These are phyloP conservation scores for Helianthus annuus DNA, from an alignment of 129 eudicot genomes.

Conservation along the genomic window HanXRQr2.0-SUNRISE NC_035444.2:151499077-151499576, in stretches of 20 bases:
- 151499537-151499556: slow-evolving; percentile 77
- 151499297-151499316: background rate
- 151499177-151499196: background rate
- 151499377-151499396: slow-evolving; percentile 12
- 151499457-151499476: slow-evolving; percentile 93
- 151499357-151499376: slow-evolving; percentile 1
- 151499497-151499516: slow-evolving; percentile 75
- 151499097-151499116: too few species aligned
- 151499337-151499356: background rate
- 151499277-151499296: background rate
- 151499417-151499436: background rate
- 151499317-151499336: slow-evolving; percentile 25
- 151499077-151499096: too few species aligned
- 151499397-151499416: background rate
- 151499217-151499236: background rate
- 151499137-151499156: background rate
- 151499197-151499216: background rate
- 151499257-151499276: background rate
- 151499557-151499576: slow-evolving; percentile 86
- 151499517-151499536: slow-evolving; percentile 88
- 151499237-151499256: background rate
- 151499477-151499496: slow-evolving; percentile 91
- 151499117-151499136: too few species aligned
- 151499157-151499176: background rate
- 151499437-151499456: slow-evolving; percentile 23